These are phyloP conservation scores for Colletotrichum falcatum DNA, from an alignment of 2,329 filamentous ascomycete species.

Conservation along the genomic window DNA sequence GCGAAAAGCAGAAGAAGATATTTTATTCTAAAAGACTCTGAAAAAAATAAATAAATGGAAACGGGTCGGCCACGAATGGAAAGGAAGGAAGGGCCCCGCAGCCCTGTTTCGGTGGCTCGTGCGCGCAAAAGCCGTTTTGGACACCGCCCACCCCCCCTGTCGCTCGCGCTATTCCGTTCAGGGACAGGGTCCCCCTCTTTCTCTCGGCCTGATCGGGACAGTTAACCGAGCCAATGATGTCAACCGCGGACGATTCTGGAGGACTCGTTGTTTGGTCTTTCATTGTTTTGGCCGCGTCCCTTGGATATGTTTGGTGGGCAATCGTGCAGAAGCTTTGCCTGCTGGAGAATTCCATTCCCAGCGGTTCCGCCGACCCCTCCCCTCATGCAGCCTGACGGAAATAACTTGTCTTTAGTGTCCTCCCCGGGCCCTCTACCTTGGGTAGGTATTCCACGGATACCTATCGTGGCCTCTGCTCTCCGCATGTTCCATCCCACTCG, in stretches of 20 bases:
- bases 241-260: background rate
- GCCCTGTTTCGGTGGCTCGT: background rate
- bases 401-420: constrained; percentile 2
- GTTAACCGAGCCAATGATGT: constrained; percentile 36
- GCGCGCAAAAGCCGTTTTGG: constrained; percentile 2
- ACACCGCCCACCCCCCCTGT: background rate
- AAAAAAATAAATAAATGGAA: background rate
- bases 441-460: background rate
- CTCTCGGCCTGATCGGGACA: background rate
- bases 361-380: background rate
- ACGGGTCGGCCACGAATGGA: constrained; percentile 33
- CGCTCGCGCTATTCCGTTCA: background rate
- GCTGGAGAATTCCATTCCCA: constrained; percentile 8
- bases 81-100: constrained; percentile 7
- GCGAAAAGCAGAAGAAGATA: background rate
- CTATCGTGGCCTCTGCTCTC: too few relatives aligned
- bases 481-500: background rate
- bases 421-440: constrained; percentile 1
- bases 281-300: too few relatives aligned
- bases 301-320: background rate
- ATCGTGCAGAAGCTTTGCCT: background rate
- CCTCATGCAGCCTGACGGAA: constrained; percentile 20
- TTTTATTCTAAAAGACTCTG: too few relatives aligned
- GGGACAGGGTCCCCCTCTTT: background rate
- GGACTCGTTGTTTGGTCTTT: background rate